Percentiles rank a stretch among this genome's conserved stretches.
Conservation (phyloP, 768 basidiomycete species). For the Naganishia antarctica region DNA sequence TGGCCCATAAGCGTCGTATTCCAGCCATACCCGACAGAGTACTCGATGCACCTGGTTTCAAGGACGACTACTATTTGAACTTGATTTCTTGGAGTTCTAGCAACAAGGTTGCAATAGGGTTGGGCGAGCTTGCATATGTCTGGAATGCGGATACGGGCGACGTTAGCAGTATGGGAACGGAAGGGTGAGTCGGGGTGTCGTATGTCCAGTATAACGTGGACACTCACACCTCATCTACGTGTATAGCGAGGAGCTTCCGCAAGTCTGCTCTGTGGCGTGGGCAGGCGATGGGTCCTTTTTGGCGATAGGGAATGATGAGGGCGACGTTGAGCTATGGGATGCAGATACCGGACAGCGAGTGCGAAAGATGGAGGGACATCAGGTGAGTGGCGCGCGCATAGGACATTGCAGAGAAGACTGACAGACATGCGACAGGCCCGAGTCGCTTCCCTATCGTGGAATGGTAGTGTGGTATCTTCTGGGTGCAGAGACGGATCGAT, state of each 20-base stretch:
- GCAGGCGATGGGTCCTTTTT: constrained; percentile 60
- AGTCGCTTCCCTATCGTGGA: constrained; percentile 80
- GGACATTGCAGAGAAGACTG: not conserved
- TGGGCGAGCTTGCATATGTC: constrained; percentile 79
- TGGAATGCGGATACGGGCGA: constrained; percentile 88
- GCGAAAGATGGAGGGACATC: constrained; percentile 83
- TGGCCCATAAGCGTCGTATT: constrained; percentile 73
- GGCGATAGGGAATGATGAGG: constrained; percentile 71
- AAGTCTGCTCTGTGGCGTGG: constrained; percentile 48
- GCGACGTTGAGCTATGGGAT: constrained; percentile 94
- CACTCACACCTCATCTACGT: too few species aligned
- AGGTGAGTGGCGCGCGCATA: constrained; percentile 20
- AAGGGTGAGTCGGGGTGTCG: constrained; percentile 41
- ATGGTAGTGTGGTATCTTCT: constrained; percentile 74
- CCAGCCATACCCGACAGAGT: constrained; percentile 86
- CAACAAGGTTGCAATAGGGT: constrained; percentile 83
- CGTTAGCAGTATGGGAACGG: constrained; percentile 58
- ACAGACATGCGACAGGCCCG: constrained; percentile 56
- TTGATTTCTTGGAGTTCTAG: constrained; percentile 79
- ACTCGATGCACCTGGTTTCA: constrained; percentile 78
- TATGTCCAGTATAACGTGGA: too few species aligned
- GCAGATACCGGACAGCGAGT: constrained; percentile 70
- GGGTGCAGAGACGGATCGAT: constrained; percentile 93
- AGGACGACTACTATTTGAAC: constrained; percentile 95
- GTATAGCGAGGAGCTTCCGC: constrained; percentile 36